phyloP scores from a whole-genome alignment of 805 yeast genomes.

The Candida coquimbonensis region DNA sequence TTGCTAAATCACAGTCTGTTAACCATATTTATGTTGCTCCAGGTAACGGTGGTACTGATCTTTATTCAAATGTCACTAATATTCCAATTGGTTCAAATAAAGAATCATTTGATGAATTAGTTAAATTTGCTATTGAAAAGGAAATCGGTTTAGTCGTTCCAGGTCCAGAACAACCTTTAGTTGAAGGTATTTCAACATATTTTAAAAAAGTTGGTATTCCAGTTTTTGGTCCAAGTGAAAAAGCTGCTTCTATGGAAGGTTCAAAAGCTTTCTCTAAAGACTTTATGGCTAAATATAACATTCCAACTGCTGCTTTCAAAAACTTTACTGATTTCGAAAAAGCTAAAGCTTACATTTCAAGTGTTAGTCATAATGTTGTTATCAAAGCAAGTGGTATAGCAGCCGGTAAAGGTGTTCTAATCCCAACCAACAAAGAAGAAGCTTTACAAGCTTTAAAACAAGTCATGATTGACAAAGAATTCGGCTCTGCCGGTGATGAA shows the following conservation, averaged over 20 bases:
- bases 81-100: conserved; percentile 60
- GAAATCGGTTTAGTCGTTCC: conserved; percentile 75
- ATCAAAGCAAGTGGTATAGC: conserved; percentile 98
- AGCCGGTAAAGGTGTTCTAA: conserved; percentile 97
- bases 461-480: conserved; percentile 83
- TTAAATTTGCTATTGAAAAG: conserved; percentile 65
- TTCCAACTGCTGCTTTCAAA: conserved; percentile 89
- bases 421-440: conserved; percentile 78
- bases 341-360: conserved; percentile 65
- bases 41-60: conserved; percentile 90
- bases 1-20: conserved; percentile 71
- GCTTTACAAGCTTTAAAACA: conserved; percentile 78
- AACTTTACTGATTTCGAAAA: conserved; percentile 72
- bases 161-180: conserved; percentile 99
- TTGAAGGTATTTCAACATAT: conserved; percentile 76
- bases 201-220: conserved; percentile 85
- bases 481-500: conserved; percentile 91
- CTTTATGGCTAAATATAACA: conserved; percentile 85
- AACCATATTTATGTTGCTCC: conserved; percentile 83
- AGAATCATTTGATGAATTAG: conserved; percentile 62
- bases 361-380: conserved; percentile 69
- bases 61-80: conserved; percentile 53
- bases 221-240: conserved; percentile 90
- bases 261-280: conserved; percentile 91
- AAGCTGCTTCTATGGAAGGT: conserved; percentile 94